Evolutionary conservation across 2,329 filamentous ascomycete species (phyloP).

Genomic region (Grosmannia penicillata): DNA sequence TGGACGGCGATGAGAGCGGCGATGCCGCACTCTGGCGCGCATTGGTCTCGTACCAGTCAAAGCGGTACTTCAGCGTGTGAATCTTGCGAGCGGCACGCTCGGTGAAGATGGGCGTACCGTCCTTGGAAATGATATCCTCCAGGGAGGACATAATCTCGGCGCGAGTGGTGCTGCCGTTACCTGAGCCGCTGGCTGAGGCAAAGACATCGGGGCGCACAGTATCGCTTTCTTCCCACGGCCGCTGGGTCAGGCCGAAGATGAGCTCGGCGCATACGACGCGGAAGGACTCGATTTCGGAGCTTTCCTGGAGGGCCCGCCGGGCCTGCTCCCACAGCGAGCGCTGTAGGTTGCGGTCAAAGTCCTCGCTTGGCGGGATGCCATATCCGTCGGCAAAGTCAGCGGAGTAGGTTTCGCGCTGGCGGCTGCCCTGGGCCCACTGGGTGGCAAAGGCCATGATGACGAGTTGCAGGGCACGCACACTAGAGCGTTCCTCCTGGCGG

Average conservation of each 20-base stretch:
- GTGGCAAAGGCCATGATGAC: conserved; percentile 37
- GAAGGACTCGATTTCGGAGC: conserved; percentile 20
- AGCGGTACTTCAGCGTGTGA: conserved; percentile 20
- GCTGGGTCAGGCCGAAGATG: conserved; percentile 22
- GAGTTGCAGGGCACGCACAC: conserved; percentile 29
- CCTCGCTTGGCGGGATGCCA: conserved; percentile 10
- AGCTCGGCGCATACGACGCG: conserved; percentile 22
- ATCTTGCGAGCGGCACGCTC: conserved; percentile 24
- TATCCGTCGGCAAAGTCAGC: conserved; percentile 2
- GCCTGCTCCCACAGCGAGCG: conserved; percentile 23
- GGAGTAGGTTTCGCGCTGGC: conserved; percentile 12
- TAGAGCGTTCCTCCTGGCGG: conserved; percentile 25
- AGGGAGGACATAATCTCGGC: conserved; percentile 8
- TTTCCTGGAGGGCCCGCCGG: conserved; percentile 19
- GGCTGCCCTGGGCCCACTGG: conserved; percentile 30
- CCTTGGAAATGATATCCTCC: conserved; percentile 10
- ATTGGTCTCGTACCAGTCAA: conserved; percentile 15
- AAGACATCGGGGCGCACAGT: too few relatives aligned
- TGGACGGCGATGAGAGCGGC: background rate
- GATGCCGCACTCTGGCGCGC: background rate
- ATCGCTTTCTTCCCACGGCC: conserved; percentile 14
- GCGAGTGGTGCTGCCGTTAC: background rate
- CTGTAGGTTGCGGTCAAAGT: conserved; percentile 23
- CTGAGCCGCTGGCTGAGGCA: background rate
- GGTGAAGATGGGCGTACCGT: conserved; percentile 19